Base-by-base conservation (phyloP, 164 flowering plant species). In the Vitis riparia region DNA sequence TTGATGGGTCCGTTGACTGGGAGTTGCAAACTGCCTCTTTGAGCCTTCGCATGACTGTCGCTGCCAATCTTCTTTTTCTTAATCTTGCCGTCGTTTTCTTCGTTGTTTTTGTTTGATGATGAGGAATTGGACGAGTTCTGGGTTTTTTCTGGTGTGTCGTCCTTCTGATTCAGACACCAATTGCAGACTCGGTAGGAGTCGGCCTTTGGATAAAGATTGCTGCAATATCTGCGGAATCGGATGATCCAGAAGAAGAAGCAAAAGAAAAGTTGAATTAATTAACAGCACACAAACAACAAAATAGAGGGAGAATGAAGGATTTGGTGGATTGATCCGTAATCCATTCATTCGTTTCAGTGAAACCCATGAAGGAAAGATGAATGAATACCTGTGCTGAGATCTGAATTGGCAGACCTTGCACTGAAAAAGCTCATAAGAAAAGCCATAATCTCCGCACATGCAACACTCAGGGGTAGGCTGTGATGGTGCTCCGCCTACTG, bases 401-500 rank as follows among this genome's bases (percentile, higher is more conserved):
- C 87, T 75, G 80, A 81, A 84, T 23, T 80, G 81, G 77, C 90
- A 86, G 9, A 73, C 50, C 59, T 75, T 76, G 82, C 90, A 86
- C 16, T 66, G 76, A 68, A 86, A 83, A 58, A 86, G 88, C 76
- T 84, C 81, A 14, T 61, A 44, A 27, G 84, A 69, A 9, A 86
- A 63, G 19, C 90, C 90, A 70, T 27, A 69, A 72, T 86, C 90
- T 0, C 90, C 90, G 61, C 90, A 86, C 88, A 84, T 86, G 77
- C 90, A 86, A 53, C 90, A 86, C 77, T 84, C 90, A 1, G 27
- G 29, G 65, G 48, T 37, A 56, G 77, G 8, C 51, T 71, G 77
- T 61, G 68, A n/a, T 68, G 72, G 10, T 62, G 65, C 53, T 56
- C 47, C 62, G 15, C 50, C 47, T 48, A 58, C 50, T 27, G 66